Base-by-base conservation (phyloP, 495 filamentous ascomycete species). In the Bacidia gigantensis region DNA sequence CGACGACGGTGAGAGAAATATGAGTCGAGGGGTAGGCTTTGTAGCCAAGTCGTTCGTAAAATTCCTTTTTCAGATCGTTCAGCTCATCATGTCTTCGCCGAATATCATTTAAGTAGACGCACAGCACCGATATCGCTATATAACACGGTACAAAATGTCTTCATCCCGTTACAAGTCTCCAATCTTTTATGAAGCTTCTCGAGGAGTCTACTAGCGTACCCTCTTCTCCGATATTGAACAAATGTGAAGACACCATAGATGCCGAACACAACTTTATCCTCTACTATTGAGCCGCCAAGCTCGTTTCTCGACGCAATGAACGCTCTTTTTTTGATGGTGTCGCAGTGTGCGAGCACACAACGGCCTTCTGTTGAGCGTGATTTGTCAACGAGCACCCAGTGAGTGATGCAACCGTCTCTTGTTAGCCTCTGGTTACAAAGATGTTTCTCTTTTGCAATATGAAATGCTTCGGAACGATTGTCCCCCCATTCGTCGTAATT, bases 51-150 rank as follows among this genome's bases (percentile, higher is more conserved):
- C 72, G 74, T 10, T 86, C 76, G 64, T 96, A 97, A 66, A 93
- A 95, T 18, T 66, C 65, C 71, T 75, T 20, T 43, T 35, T 5
- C 29, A 35, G 14, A 14, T 35, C 29, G 14, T 35, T 35, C 7
- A 35, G 29, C 29, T 7, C 29, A 7, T 35, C 14, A 14, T 14
- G 29, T 14, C 29, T 35, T 5, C 5, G 29, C 29, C 5, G 14
- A 7, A 7, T 35, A 14, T 35, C 17, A 39, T 18, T 44, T n/a
- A 18, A 17, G 41, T 5, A 9, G 20, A 44, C 65, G 5, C 49
- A 73, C 73, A 70, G 90, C 93, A 2, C 92, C 92, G 58, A 98
- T 95, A 65, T 98, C 92, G 11, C 89, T 95, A 67, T 83, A 98
- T 26, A 96, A 66, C 25, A 89, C 77, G 7, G 81, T 82, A 61